phyloP scores from a whole-genome alignment of 1,284 basidiomycete species.

The Lignosus rhinocerotis region DNA sequence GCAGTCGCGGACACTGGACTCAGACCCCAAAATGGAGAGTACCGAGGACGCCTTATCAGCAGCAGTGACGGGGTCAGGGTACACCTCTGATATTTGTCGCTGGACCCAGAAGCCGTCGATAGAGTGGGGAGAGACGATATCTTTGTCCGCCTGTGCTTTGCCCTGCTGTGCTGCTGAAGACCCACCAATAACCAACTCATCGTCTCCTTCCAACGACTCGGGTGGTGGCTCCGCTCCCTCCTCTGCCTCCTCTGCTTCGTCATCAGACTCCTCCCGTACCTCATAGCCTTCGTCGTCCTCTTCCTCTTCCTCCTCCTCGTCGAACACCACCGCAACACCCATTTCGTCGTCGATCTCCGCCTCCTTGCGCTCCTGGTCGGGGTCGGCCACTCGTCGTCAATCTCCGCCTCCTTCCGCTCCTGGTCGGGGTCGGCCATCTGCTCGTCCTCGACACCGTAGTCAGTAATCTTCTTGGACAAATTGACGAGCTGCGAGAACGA shows the following conservation, averaged over 20 bases:
- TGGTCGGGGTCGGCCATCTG: slow-evolving; percentile 70
- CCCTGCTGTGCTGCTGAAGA: slow-evolving; percentile 45
- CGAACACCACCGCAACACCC: slow-evolving; percentile 95
- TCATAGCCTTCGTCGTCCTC: slow-evolving; percentile 88
- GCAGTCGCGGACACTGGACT: slow-evolving; percentile 88
- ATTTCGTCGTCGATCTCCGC: slow-evolving; percentile 90
- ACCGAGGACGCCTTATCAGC: slow-evolving; percentile 89
- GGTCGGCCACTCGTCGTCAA: slow-evolving; percentile 84
- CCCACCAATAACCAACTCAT: slow-evolving; percentile 76
- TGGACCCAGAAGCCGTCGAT: slow-evolving; percentile 99
- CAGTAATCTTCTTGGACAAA: slow-evolving; percentile 94
- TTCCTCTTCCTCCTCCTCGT: slow-evolving; percentile 91
- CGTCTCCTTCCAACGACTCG: slow-evolving; percentile 50
- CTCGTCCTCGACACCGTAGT: slow-evolving; percentile 91
- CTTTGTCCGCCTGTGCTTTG: slow-evolving; percentile 66
- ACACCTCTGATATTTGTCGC: slow-evolving; percentile 87
- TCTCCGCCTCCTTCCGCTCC: slow-evolving; percentile 78
- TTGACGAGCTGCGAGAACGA: slow-evolving; percentile 85
- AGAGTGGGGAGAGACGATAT: slow-evolving; percentile 85
- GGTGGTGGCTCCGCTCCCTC: slow-evolving; percentile 47
- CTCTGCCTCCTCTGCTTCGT: slow-evolving; percentile 68
- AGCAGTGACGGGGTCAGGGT: slow-evolving; percentile 92
- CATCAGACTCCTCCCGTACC: slow-evolving; percentile 76
- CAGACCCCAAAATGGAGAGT: slow-evolving; percentile 87
- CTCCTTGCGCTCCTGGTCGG: slow-evolving; percentile 76